Evolutionary conservation across 2,329 filamentous ascomycete species (phyloP), one percentile per base, ranked within the genome.

Genomic region (Penicillium sp.): DNA sequence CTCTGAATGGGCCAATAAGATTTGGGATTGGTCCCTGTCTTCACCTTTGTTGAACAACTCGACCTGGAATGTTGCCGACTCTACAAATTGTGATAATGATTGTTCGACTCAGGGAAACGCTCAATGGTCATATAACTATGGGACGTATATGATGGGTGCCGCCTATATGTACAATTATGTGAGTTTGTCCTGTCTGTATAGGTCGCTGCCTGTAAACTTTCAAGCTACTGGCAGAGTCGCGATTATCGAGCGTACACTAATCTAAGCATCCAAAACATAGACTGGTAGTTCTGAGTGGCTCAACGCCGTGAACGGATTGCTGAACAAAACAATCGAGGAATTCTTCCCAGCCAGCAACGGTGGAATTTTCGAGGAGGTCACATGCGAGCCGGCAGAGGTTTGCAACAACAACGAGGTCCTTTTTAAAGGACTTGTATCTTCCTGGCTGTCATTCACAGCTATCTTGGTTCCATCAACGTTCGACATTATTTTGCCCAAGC

Each of bases 351-450:
- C 63, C 10, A 52, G 48, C 27, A 52, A 52, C 24, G 53, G 44
- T 3, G 49, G 51, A 6, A 53, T 59, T 3, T 50, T 60, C 10
- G 52, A 60, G 8, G 88, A 92, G 67, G 70, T 81, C 2, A 75
- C 82, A 10, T 92, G 88, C 70, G 86, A 89, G 58, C 71, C 76
- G 2, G 70, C 63, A 2, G 64, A 67, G 20, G 77, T 72, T 18
- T 92, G 88, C 73, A 84, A 84, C 46, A 75, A 80, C 13, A 60
- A 60, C 18, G 58, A 60, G 32, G 53, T 60, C n/a, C 81, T 81
- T 1, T 90, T 86, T 78, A 88, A 88, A 68, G 85, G 84, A 29
- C 83, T 84, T 47, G 74, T 88, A n/a, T 78, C 82, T 57, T 78
- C 83, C 23, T 87, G 84, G 82, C 71, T 89, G 56, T 75, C 81